These are phyloP conservation scores for Fomitopsis pulvina DNA, from an alignment of 768 basidiomycete genomes.

Conservation along the genomic window DNA sequence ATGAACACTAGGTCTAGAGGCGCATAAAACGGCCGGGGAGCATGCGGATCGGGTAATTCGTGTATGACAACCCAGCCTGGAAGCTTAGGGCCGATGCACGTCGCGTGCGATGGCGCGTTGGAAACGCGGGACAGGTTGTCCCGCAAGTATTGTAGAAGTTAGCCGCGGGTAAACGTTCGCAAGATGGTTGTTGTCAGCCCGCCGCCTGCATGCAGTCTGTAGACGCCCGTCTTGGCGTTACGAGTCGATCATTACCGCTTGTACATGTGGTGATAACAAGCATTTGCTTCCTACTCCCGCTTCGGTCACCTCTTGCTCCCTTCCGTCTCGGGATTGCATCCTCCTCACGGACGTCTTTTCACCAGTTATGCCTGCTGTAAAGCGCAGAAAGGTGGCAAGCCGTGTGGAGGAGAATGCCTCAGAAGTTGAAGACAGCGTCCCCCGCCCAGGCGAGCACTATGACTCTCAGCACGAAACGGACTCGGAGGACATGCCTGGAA, in stretches of 20 bases:
- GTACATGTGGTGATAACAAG: no score
- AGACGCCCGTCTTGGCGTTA: background rate
- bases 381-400: conserved; percentile 41
- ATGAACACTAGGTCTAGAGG: no score
- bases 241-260: background rate
- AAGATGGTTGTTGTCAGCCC: background rate
- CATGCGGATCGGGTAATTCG: no score
- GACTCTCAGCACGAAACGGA: conserved; percentile 1
- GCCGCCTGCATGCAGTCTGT: background rate
- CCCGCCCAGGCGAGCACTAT: conserved; percentile 16
- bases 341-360: background rate
- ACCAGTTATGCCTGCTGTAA: conserved; percentile 41
- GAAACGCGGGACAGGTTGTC: no score
- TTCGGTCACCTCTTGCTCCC: background rate
- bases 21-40: background rate
- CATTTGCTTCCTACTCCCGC: no score
- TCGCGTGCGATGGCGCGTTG: no score
- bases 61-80: no score
- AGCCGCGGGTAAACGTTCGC: no score
- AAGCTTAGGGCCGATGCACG: no score
- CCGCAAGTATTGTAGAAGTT: no score
- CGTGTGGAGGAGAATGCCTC: conserved; percentile 14
- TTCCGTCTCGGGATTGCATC: background rate
- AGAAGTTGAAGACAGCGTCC: conserved; percentile 17
- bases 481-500: background rate